phyloP scores from a whole-genome alignment of 306 rosid genomes.

The Sphenostylis stenocarpa region DNA sequence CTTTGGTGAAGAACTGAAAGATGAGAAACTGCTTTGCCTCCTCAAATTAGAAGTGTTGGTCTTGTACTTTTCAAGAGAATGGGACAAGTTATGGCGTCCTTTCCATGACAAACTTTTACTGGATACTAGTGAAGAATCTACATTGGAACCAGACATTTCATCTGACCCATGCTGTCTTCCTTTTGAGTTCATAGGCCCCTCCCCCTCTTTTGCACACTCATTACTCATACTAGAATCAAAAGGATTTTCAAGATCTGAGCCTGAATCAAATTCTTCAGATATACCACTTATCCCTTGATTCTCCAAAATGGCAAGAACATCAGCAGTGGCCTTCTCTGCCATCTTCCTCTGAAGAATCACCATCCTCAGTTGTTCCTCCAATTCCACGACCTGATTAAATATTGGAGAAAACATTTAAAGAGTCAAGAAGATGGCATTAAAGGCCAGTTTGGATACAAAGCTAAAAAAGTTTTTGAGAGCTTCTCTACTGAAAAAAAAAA shows the following conservation, averaged over 20 bases:
- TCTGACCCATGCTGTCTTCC: constrained; percentile 51
- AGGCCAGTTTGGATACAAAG: background rate
- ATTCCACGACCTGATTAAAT: constrained; percentile 63
- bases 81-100: constrained; percentile 61
- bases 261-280: constrained; percentile 69
- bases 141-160: constrained; percentile 60
- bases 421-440: constrained; percentile 14
- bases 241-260: constrained; percentile 69
- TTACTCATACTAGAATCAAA: constrained; percentile 56
- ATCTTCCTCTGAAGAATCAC: constrained; percentile 76
- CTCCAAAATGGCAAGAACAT: constrained; percentile 91
- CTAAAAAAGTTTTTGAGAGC: background rate
- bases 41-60: constrained; percentile 47
- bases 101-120: constrained; percentile 92
- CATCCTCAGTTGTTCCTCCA: constrained; percentile 77
- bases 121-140: constrained; percentile 57
- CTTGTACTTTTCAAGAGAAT: constrained; percentile 61
- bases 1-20: constrained; percentile 67
- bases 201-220: constrained; percentile 41
- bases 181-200: constrained; percentile 37
- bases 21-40: constrained; percentile 57
- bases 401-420: background rate
- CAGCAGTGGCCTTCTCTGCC: constrained; percentile 96
- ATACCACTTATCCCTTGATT: constrained; percentile 67
- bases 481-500: background rate